Base-by-base conservation (phyloP, 1,139 yeast genomes). In the Wickerhamomyces sp. region DNA sequence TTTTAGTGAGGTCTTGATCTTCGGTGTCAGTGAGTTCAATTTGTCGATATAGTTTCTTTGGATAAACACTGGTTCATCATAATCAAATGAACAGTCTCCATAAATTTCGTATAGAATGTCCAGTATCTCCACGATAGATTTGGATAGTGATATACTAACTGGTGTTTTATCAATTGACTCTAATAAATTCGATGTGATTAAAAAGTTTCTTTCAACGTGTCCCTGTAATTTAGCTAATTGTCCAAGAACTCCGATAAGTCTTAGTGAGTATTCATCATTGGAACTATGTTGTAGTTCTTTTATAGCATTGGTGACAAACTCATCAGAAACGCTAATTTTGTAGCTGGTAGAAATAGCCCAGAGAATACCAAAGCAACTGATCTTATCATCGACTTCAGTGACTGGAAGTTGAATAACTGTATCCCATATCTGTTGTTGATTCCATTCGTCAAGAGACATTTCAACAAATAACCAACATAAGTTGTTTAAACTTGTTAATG, bases 41-140 rank as follows among this genome's bases (percentile, higher is more conserved):
- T 64, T 59, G 1, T 54, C 44, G 27, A 76, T 56, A 52, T 78
- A 76, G n/a, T 70, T 68, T 16, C 72, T 72, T 14, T 68, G 58
- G 31, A 85, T 87, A 59, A 81, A 89, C 2, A 87, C 74, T 13
- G 78, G 77, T 27, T 58, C 60, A 58, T 89, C 95, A 55, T 87
- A 90, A 14, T 68, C 70, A 52, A 68, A 83, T 25, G 66, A 70
- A 20, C 68, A 69, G 62, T 92, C 97, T n/a, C 85, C 87, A 60
- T 84, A 92, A 7, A 89, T 68, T 45, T 88, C 96, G 60, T 78
- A 88, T 9, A 89, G 54, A 8, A 76, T 65, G 52, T 87, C 81
- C 25, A 86, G 60, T 18, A 81, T 64, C 42, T 84, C 92, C 38
- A 80, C 62, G 7, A 78, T 67, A 7, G 81, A 60, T 43, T 65